Conservation (phyloP, 768 basidiomycete genomes). For the Rhizopogon vesiculosus region DNA sequence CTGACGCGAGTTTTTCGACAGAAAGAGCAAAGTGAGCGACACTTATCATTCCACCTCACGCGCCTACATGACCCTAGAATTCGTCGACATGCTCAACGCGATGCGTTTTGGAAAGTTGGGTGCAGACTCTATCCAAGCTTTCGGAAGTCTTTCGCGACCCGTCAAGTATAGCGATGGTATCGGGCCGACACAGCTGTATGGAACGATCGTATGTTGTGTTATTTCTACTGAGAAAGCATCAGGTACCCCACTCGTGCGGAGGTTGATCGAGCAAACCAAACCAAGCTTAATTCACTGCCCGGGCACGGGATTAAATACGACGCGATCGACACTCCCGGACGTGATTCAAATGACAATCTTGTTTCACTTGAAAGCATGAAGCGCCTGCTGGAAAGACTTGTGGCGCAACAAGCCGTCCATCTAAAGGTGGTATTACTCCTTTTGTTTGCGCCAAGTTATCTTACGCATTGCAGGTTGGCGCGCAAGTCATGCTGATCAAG, state of each 20-base stretch:
- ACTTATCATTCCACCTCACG: not conserved
- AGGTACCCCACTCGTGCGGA: conserved; percentile 70
- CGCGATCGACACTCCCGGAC: conserved; percentile 42
- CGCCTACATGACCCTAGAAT: conserved; percentile 31
- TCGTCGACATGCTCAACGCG: conserved; percentile 83
- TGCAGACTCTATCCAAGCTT: conserved; percentile 36
- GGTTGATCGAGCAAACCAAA: conserved; percentile 65
- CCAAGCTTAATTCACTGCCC: conserved; percentile 41
- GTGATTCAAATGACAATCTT: conserved; percentile 36
- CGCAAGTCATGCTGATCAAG: conserved; percentile 85
- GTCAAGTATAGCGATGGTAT: conserved; percentile 68
- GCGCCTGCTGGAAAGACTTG: conserved; percentile 51
- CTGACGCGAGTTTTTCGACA: conserved; percentile 83
- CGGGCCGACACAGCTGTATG: conserved; percentile 77
- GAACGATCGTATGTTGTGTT: not conserved
- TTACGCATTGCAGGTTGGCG: conserved; percentile 49
- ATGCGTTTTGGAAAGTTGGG: conserved; percentile 75
- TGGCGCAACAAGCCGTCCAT: conserved; percentile 43
- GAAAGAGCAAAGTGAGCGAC: conserved; percentile 62
- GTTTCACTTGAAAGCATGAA: conserved; percentile 35
- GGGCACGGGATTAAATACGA: conserved; percentile 35
- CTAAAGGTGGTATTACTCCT: conserved; percentile 39
- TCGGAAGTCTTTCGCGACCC: conserved; percentile 51
- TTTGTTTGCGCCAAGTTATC: not conserved
- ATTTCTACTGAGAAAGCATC: conserved; percentile 1